Evolutionary conservation across 2,329 filamentous ascomycete species (phyloP).

Genomic region (Apiospora saccharicola): DNA sequence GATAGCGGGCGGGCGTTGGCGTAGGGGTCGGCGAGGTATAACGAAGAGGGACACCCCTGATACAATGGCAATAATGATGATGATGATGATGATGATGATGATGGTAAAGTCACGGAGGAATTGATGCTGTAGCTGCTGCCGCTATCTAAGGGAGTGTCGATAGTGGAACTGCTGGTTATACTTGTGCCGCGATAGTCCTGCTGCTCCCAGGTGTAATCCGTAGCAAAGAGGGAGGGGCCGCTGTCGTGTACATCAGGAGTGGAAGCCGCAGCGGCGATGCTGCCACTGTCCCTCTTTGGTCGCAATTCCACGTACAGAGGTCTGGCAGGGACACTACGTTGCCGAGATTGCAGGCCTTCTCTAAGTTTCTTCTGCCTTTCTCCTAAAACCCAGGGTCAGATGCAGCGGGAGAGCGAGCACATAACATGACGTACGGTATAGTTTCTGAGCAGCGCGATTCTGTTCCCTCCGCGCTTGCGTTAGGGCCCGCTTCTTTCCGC

Average conservation of each 20-base stretch:
- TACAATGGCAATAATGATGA: neutral
- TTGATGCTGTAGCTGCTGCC: neutral
- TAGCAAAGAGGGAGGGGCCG: neutral
- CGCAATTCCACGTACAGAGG: neutral
- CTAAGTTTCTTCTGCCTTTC: neutral
- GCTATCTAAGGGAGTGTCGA: neutral
- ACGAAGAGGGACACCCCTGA: neutral
- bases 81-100: neutral
- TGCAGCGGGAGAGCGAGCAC: neutral
- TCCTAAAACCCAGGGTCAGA: neutral
- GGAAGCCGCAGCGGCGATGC: neutral
- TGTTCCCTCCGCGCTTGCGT: slow-evolving; percentile 48
- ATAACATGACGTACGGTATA: slow-evolving; percentile 39
- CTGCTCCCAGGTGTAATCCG: slow-evolving; percentile 2
- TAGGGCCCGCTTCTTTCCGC: slow-evolving; percentile 41
- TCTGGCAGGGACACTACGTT: neutral
- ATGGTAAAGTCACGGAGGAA: neutral
- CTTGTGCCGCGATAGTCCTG: neutral
- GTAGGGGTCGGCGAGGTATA: slow-evolving; percentile 9
- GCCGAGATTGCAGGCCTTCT: neutral
- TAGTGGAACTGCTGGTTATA: no score
- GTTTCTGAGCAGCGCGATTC: slow-evolving; percentile 45
- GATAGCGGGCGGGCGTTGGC: slow-evolving; percentile 27
- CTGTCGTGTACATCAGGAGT: neutral
- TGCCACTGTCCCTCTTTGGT: neutral